These are phyloP conservation scores for Pleurotus eryngii DNA, from an alignment of 768 basidiomycete species.

Conservation along the genomic window DNA sequence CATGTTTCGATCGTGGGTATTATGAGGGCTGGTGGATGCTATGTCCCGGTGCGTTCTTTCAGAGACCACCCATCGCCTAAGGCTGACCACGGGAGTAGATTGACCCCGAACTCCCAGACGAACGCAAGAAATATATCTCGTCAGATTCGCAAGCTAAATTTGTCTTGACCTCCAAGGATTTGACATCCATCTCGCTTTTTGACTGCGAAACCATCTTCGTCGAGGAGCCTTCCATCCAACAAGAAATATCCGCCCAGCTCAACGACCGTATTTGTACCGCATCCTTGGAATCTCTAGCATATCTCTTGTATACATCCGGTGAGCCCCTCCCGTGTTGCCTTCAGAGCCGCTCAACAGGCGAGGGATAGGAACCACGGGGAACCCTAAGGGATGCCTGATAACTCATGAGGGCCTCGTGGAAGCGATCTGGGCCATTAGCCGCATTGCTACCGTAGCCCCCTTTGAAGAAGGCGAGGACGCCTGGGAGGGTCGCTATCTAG, in stretches of 20 bases:
- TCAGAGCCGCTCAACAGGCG: no score
- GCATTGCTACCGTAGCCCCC: conserved; percentile 25
- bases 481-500: conserved; percentile 28
- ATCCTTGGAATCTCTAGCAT: conserved; percentile 32
- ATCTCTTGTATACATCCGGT: conserved; percentile 52
- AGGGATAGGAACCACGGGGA: conserved; percentile 43
- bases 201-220: conserved; percentile 21
- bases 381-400: conserved; percentile 48
- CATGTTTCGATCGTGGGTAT: conserved; percentile 41
- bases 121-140: conserved; percentile 43
- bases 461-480: conserved; percentile 16
- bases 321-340: not conserved
- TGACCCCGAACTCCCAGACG: conserved; percentile 45
- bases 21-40: conserved; percentile 47
- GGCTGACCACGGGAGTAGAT: conserved; percentile 29
- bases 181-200: conserved; percentile 20
- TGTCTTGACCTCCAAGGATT: conserved; percentile 31
- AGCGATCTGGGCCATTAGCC: conserved; percentile 29
- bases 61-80: not conserved
- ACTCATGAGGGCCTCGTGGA: conserved; percentile 29
- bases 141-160: conserved; percentile 37
- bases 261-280: conserved; percentile 25
- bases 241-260: conserved; percentile 24
- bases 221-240: conserved; percentile 19
- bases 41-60: conserved; percentile 40